Conservation (phyloP, 2,329 filamentous ascomycete species). For the Colletotrichum neosansevieriae region DNA sequence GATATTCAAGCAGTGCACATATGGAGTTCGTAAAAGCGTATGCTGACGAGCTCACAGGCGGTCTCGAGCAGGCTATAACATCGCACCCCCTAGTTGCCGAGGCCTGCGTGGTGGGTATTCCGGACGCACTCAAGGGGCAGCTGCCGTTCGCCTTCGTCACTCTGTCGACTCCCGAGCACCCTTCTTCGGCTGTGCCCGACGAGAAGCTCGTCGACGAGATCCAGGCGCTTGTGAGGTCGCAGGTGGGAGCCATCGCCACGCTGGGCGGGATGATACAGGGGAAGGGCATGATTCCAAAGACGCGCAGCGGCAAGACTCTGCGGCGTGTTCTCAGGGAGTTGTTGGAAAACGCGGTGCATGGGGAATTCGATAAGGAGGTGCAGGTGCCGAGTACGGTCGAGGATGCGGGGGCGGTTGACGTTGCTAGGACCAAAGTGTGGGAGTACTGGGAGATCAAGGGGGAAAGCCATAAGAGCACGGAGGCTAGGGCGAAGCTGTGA, state of each 20-base stretch:
- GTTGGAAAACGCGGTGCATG: constrained; percentile 83
- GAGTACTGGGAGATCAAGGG: constrained; percentile 77
- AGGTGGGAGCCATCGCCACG: constrained; percentile 89
- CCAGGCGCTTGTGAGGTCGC: constrained; percentile 77
- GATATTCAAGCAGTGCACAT: constrained; percentile 38
- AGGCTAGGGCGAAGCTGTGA: constrained; percentile 64
- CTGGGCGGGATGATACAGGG: constrained; percentile 89
- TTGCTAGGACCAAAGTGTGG: constrained; percentile 76
- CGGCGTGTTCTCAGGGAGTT: constrained; percentile 85
- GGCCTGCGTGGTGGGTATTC: constrained; percentile 87
- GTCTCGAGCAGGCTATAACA: constrained; percentile 91
- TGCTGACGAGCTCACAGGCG: constrained; percentile 61
- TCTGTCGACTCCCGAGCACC: constrained; percentile 60
- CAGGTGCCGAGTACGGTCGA: constrained; percentile 87
- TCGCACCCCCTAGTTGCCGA: constrained; percentile 84
- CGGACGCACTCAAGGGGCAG: constrained; percentile 88
- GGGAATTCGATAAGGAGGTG: constrained; percentile 78
- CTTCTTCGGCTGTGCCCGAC: constrained; percentile 62
- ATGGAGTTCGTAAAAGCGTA: no score
- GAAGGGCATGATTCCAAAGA: constrained; percentile 90
- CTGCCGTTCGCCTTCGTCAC: constrained; percentile 91
- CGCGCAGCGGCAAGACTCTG: constrained; percentile 90
- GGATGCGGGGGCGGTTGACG: constrained; percentile 79
- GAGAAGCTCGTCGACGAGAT: constrained; percentile 68
- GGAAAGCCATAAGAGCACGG: constrained; percentile 56